Percentiles rank a stretch among this genome's conserved stretches.
Evolutionary conservation across 2,329 filamentous ascomycete species (phyloP).

Genomic region (Periconia digitata): DNA sequence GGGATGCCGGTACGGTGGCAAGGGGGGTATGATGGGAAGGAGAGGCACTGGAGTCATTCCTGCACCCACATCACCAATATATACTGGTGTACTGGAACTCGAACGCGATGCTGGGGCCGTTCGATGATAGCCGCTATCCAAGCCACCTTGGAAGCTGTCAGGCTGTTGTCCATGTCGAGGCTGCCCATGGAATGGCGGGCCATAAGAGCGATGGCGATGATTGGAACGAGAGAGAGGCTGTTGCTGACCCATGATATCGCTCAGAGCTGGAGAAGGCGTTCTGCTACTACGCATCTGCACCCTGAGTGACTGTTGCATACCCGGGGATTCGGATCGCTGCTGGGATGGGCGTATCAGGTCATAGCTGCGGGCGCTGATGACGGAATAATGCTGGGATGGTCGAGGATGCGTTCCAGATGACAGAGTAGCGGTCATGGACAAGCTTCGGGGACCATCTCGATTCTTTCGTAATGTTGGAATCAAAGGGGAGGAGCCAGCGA

Average conservation of each 20-base stretch:
- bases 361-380: conserved; percentile 48
- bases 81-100: conserved; percentile 16
- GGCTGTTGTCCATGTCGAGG: conserved; percentile 1
- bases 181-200: not conserved
- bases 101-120: conserved; percentile 14
- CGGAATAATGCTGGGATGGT: conserved; percentile 47
- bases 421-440: conserved; percentile 45
- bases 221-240: conserved; percentile 19
- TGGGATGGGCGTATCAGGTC: conserved; percentile 20
- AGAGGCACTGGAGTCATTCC: conserved; percentile 29
- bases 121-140: conserved; percentile 16
- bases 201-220: conserved; percentile 16
- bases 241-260: conserved; percentile 31
- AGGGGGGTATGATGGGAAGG: conserved; percentile 13
- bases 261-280: conserved; percentile 48
- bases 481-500: conserved; percentile 32
- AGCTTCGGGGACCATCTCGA: conserved; percentile 45
- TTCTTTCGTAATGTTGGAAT: conserved; percentile 23
- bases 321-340: conserved; percentile 43
- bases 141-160: no score
- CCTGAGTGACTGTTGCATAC: conserved; percentile 44
- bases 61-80: conserved; percentile 8
- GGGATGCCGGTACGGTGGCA: not conserved
- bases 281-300: conserved; percentile 46
- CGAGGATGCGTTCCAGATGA: conserved; percentile 35